Evolutionary conservation across 331 rosid species (phyloP), one percentile per base, ranked within the genome.

Genomic region (Quercus tomentella): DNA sequence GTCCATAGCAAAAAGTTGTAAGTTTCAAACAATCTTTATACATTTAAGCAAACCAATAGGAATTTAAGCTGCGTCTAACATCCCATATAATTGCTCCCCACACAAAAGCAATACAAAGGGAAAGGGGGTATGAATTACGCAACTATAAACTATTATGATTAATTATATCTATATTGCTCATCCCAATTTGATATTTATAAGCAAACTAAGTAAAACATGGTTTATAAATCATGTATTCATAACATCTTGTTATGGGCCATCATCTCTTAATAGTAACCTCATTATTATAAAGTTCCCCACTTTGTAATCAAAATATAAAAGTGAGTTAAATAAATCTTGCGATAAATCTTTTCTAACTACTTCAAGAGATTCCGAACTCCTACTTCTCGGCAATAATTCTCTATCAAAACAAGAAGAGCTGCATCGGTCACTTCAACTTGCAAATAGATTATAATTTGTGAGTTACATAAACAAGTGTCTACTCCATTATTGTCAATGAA

Each of bases 361-460:
- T 96, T 96, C 84, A 93, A 97, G 79, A 96, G 99, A 83, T 96
- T 96, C 82, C 97, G 81, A 61, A 96, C 98, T 45, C 98, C 93
- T 22, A 94, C 87, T 87, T 96, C 98, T 54, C 97, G 91, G 79
- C 98, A 96, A 75, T 96, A 96, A 85, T 83, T 93, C 85, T 96
- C 98, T 65, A 96, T 84, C 55, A 96, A 88, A 77, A 90, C 76
- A 79, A 93, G 98, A 82, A 96, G 94, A 70, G 98, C 94, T 67
- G 91, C 91, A 83, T 92, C 82, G n/a, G 94, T 92, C 82, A 96
- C 90, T 76, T 92, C 97, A 79, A 93, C 97, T 93, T 95, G 88
- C 62, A 83, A 76, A 82, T 73, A 83, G 82, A 52, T 45, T 57
- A 43, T 60, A 3, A 15, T 70, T 45, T 45, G 4, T 10, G 4